A percentile compares a stretch with the other conserved stretches of the same genome.
These are phyloP conservation scores for Trypanosoma lewisi DNA, from an alignment of 208 protist species.

Conservation along the genomic window DNA sequence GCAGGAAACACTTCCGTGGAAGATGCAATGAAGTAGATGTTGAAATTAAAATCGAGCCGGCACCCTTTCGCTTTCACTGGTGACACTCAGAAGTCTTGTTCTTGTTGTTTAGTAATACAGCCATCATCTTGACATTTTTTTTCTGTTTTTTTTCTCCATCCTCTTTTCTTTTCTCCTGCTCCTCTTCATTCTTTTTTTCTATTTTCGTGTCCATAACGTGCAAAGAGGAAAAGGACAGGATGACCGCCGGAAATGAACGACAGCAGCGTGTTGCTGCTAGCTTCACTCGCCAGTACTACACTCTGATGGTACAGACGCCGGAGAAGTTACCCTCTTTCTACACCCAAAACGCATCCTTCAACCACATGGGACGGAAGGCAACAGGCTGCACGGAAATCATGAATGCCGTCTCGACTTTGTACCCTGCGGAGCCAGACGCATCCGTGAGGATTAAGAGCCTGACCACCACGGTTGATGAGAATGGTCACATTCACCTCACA, in stretches of 20 bases:
- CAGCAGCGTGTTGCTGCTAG: slow-evolving; percentile 49
- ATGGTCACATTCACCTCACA: slow-evolving; percentile 38
- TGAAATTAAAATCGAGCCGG: background rate
- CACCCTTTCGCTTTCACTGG: background rate
- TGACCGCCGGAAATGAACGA: slow-evolving; percentile 21
- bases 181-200: background rate
- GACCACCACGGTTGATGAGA: slow-evolving; percentile 19
- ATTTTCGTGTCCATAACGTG: background rate
- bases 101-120: background rate
- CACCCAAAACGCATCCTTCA: slow-evolving; percentile 35
- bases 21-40: background rate
- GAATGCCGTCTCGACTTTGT: slow-evolving; percentile 27
- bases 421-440: slow-evolving; percentile 19
- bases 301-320: slow-evolving; percentile 46
- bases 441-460: slow-evolving; percentile 39
- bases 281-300: slow-evolving; percentile 76
- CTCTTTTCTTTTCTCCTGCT: background rate
- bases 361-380: slow-evolving; percentile 41
- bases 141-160: slow-evolving; percentile 2
- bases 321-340: slow-evolving; percentile 47
- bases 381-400: slow-evolving; percentile 30
- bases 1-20: background rate
- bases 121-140: no score
- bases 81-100: background rate
- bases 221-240: slow-evolving; percentile 13